Conservation (phyloP, 2,329 filamentous ascomycete species). For the Exophiala lecanii-corni region DNA sequence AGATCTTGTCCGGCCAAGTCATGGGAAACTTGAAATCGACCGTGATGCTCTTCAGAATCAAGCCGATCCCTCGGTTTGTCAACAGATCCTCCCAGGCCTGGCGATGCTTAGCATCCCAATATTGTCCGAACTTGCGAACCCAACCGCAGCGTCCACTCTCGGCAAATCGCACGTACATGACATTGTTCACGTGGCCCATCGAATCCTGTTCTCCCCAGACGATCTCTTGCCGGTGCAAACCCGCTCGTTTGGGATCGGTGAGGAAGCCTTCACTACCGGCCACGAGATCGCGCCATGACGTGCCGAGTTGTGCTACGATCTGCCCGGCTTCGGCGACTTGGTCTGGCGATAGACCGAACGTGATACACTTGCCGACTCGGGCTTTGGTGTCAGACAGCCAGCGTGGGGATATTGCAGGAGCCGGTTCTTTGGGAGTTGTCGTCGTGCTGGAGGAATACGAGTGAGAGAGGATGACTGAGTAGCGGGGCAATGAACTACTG, state of each 20-base stretch:
- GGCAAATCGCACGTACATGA: slow-evolving; percentile 76
- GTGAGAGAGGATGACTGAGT: too few species aligned
- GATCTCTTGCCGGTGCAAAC: slow-evolving; percentile 63
- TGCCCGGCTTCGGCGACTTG: slow-evolving; percentile 56
- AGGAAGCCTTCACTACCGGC: slow-evolving; percentile 73
- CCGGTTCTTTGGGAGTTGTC: slow-evolving; percentile 69
- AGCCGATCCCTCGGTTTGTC: slow-evolving; percentile 60
- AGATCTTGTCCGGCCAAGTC: slow-evolving; percentile 75
- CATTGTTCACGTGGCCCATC: slow-evolving; percentile 77
- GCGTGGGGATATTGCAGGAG: slow-evolving; percentile 43
- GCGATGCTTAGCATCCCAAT: slow-evolving; percentile 58
- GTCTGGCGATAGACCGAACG: slow-evolving; percentile 60
- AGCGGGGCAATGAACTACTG: slow-evolving; percentile 10
- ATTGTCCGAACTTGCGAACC: slow-evolving; percentile 63
- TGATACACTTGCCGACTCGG: slow-evolving; percentile 69
- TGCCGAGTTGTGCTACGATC: slow-evolving; percentile 57
- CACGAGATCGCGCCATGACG: slow-evolving; percentile 66
- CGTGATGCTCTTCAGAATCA: slow-evolving; percentile 75
- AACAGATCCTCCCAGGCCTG: slow-evolving; percentile 65
- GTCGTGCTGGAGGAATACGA: too few species aligned
- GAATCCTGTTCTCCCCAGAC: slow-evolving; percentile 69
- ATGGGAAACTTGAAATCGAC: slow-evolving; percentile 88
- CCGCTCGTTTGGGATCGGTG: slow-evolving; percentile 56
- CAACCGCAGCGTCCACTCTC: slow-evolving; percentile 78
- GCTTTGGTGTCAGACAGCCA: slow-evolving; percentile 67